A percentile compares a stretch with the other conserved stretches of the same genome.
phyloP scores from a whole-genome alignment of 768 basidiomycete genomes.

The Cubamyces sp. region DNA sequence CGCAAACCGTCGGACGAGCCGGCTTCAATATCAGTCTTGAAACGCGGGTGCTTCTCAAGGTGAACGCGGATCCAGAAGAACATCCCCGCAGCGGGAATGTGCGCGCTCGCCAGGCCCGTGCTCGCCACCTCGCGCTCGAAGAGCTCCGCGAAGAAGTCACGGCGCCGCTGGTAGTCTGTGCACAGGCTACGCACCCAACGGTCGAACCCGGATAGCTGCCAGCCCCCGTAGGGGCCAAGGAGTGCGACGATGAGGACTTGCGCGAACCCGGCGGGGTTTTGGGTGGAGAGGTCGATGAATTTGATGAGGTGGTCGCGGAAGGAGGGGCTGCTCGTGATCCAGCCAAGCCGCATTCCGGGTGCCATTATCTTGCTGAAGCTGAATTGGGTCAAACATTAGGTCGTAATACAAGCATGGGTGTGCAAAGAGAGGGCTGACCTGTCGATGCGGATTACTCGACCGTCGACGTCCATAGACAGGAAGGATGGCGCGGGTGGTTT shows the following conservation, averaged over 20 bases:
- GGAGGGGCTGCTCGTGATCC: slow-evolving; percentile 47
- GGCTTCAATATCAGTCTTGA: slow-evolving; percentile 25
- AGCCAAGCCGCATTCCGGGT: slow-evolving; percentile 56
- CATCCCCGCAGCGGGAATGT: slow-evolving; percentile 51
- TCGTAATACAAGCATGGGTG: too few relatives aligned
- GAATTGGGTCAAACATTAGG: too few relatives aligned
- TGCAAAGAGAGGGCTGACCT: slow-evolving; percentile 1
- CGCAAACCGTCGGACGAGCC: not conserved
- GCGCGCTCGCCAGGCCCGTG: slow-evolving; percentile 38
- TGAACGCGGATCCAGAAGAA: slow-evolving; percentile 57
- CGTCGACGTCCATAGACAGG: slow-evolving; percentile 26
- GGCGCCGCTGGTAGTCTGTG: slow-evolving; percentile 51
- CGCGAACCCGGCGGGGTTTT: slow-evolving; percentile 50
- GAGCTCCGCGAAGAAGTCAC: slow-evolving; percentile 49
- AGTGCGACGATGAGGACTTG: slow-evolving; percentile 50
- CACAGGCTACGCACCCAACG: slow-evolving; percentile 49
- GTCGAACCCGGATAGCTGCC: slow-evolving; percentile 49
- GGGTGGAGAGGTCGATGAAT: slow-evolving; percentile 49
- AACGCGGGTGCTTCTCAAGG: slow-evolving; percentile 47
- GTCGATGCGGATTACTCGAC: slow-evolving; percentile 25
- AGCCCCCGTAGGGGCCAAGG: slow-evolving; percentile 40
- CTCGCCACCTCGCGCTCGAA: slow-evolving; percentile 39
- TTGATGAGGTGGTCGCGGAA: slow-evolving; percentile 46
- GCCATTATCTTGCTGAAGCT: slow-evolving; percentile 56
- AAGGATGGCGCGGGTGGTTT: slow-evolving; percentile 39